Conservation (phyloP, 305 asterid genomes). For the Fraxinus dipetala region DNA sequence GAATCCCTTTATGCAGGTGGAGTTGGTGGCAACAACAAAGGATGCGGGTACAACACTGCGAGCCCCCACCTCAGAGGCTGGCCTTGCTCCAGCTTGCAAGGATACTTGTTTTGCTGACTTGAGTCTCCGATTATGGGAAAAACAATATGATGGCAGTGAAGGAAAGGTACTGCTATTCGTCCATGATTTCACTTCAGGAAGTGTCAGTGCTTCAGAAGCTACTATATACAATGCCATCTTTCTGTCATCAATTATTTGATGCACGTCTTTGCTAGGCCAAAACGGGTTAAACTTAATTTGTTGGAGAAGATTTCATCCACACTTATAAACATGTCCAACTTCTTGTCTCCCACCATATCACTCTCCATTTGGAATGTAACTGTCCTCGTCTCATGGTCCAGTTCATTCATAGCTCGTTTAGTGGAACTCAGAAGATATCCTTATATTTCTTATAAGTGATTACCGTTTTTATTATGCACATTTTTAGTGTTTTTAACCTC, state of each 20-base stretch:
- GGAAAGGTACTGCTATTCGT: slow-evolving; percentile 62
- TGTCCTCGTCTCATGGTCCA: not conserved
- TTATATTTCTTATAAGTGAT: not conserved
- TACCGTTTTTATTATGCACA: not conserved
- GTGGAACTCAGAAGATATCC: not conserved
- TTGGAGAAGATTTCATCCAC: not conserved
- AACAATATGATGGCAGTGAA: slow-evolving; percentile 53
- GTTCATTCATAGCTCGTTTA: not conserved
- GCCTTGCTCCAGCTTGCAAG: slow-evolving; percentile 83
- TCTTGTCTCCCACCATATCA: not conserved
- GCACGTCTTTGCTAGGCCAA: not conserved
- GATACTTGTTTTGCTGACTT: slow-evolving; percentile 81
- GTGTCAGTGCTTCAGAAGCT: not conserved
- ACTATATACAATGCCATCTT: not conserved
- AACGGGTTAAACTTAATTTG: not conserved
- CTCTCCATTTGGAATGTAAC: not conserved
- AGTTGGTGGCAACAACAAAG: slow-evolving; percentile 66
- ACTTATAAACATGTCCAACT: not conserved
- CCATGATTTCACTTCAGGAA: not conserved
- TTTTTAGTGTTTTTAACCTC: not conserved
- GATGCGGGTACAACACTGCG: slow-evolving; percentile 82
- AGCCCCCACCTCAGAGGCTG: slow-evolving; percentile 87
- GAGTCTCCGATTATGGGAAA: slow-evolving; percentile 64
- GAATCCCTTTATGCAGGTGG: slow-evolving; percentile 49
- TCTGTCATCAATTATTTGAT: not conserved